A percentile compares a stretch with the other conserved stretches of the same genome.
phyloP scores from a whole-genome alignment of 495 filamentous ascomycete species.

The Parathielavia hyrcaniae region DNA sequence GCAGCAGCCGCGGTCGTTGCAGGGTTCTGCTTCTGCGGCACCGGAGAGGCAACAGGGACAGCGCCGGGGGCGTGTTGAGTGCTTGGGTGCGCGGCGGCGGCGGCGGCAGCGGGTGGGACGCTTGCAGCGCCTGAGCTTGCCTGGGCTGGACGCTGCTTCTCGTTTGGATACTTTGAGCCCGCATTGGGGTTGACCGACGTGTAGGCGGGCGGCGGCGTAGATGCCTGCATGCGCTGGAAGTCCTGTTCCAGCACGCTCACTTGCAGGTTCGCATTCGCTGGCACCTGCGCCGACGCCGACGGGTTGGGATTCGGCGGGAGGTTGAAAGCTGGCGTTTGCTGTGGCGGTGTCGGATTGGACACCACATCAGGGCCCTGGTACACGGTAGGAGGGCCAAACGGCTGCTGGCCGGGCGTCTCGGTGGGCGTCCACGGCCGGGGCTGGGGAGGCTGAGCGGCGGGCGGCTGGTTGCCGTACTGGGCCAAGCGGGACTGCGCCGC shows the following conservation, averaged over 20 bases:
- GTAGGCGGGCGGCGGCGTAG: slow-evolving; percentile 87
- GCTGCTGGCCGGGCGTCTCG: slow-evolving; percentile 78
- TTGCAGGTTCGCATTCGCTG: slow-evolving; percentile 31
- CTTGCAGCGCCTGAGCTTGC: slow-evolving; percentile 37
- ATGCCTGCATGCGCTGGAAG: slow-evolving; percentile 78
- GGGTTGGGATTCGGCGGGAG: slow-evolving; percentile 32
- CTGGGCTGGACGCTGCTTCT: slow-evolving; percentile 56
- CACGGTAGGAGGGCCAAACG: slow-evolving; percentile 85
- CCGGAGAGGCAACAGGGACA: slow-evolving; percentile 9
- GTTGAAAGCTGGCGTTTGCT: slow-evolving; percentile 29
- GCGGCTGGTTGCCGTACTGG: slow-evolving; percentile 56
- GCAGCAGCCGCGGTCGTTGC: slow-evolving; percentile 21
- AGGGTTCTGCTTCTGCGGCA: slow-evolving; percentile 21
- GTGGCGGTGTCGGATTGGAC: slow-evolving; percentile 33
- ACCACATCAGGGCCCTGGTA: slow-evolving; percentile 73
- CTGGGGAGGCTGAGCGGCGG: slow-evolving; percentile 34
- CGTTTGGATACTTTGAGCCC: slow-evolving; percentile 60
- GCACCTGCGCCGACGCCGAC: slow-evolving; percentile 18
- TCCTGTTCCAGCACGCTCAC: slow-evolving; percentile 75
- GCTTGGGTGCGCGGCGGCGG: slow-evolving; percentile 2
- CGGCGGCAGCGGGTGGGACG: slow-evolving; percentile 17
- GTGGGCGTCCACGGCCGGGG: slow-evolving; percentile 92
- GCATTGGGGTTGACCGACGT: slow-evolving; percentile 60
- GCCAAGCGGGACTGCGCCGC: slow-evolving; percentile 69
- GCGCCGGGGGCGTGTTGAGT: slow-evolving; percentile 10